phyloP scores from a whole-genome alignment of 345 rosid species.

The Gossypium thurberi region DNA sequence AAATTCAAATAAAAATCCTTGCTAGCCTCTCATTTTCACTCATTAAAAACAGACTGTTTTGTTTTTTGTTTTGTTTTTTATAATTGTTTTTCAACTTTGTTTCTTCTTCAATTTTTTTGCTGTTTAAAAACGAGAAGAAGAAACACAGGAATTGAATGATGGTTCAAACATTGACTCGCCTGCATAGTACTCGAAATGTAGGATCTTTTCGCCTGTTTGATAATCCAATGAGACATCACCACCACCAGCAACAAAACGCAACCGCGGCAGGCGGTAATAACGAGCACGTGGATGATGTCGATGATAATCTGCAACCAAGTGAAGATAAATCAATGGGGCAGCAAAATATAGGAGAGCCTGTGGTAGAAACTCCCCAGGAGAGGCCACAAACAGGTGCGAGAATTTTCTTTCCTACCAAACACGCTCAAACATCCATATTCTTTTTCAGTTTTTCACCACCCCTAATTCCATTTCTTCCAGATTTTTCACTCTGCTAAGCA shows the following conservation, averaged over 20 bases:
- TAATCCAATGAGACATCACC: slow-evolving; percentile 27
- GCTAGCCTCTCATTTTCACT: neutral
- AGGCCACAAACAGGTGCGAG: slow-evolving; percentile 37
- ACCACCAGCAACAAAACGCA: slow-evolving; percentile 17
- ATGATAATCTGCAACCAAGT: neutral
- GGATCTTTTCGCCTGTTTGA: slow-evolving; percentile 52
- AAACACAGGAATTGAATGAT: slow-evolving; percentile 21
- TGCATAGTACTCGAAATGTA: slow-evolving; percentile 37
- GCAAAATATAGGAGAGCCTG: neutral
- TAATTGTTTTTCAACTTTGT: neutral
- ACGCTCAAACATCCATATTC: neutral
- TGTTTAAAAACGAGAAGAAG: slow-evolving; percentile 2
- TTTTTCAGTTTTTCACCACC: neutral
- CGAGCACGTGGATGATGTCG: neutral
- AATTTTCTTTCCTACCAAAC: neutral
- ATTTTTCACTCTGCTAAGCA: no score
- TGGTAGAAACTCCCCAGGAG: slow-evolving; percentile 20
- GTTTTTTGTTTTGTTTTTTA: slow-evolving; percentile 1
- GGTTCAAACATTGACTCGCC: slow-evolving; percentile 59
- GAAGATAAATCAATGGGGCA: neutral
- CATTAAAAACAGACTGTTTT: no score
- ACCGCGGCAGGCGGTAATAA: neutral
- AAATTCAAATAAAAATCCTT: neutral
- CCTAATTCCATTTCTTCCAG: no score
- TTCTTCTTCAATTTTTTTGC: slow-evolving; percentile 15